Conservation (phyloP, 495 filamentous ascomycete genomes). For the Penicillium salamii region DNA sequence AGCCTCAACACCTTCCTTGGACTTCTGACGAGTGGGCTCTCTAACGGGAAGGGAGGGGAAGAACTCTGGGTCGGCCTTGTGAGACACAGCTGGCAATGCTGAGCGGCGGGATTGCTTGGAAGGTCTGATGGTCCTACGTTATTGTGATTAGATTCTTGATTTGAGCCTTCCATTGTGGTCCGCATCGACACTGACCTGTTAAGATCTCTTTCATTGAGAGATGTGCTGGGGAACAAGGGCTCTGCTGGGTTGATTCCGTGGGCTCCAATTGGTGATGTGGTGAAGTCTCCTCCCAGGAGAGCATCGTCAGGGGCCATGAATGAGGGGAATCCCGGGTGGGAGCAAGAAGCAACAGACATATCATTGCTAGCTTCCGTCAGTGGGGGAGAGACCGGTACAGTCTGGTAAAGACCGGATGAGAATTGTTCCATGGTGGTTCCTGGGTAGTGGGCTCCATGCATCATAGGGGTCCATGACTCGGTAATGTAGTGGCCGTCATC, state of each 20-base stretch:
- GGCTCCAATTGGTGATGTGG: slow-evolving; percentile 32
- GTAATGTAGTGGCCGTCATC: slow-evolving; percentile 41
- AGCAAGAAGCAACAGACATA: slow-evolving; percentile 44
- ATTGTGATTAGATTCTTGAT: slow-evolving; percentile 14
- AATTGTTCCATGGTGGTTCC: slow-evolving; percentile 41
- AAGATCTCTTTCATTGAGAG: slow-evolving; percentile 43
- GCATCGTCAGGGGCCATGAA: slow-evolving; percentile 41
- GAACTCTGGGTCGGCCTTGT: slow-evolving; percentile 39
- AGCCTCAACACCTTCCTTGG: slow-evolving; percentile 46
- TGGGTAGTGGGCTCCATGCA: slow-evolving; percentile 37
- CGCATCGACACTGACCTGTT: slow-evolving; percentile 38
- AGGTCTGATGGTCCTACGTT: slow-evolving; percentile 38
- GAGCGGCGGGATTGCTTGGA: slow-evolving; percentile 38
- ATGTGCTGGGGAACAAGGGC: slow-evolving; percentile 40
- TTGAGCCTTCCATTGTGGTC: neutral
- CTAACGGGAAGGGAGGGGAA: slow-evolving; percentile 37
- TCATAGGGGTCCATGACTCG: slow-evolving; percentile 43
- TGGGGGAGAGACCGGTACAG: slow-evolving; percentile 44
- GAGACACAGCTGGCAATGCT: slow-evolving; percentile 31
- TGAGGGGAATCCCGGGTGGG: slow-evolving; percentile 40
- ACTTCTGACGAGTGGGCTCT: slow-evolving; percentile 39
- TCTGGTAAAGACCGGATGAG: slow-evolving; percentile 36
- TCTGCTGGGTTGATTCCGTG: slow-evolving; percentile 43
- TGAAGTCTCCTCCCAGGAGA: slow-evolving; percentile 40
- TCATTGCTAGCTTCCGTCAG: slow-evolving; percentile 48